Percentiles rank a stretch among this genome's conserved stretches.
Evolutionary conservation across 1,284 basidiomycete species (phyloP).

Genomic region (Trichosporon faecale): DNA sequence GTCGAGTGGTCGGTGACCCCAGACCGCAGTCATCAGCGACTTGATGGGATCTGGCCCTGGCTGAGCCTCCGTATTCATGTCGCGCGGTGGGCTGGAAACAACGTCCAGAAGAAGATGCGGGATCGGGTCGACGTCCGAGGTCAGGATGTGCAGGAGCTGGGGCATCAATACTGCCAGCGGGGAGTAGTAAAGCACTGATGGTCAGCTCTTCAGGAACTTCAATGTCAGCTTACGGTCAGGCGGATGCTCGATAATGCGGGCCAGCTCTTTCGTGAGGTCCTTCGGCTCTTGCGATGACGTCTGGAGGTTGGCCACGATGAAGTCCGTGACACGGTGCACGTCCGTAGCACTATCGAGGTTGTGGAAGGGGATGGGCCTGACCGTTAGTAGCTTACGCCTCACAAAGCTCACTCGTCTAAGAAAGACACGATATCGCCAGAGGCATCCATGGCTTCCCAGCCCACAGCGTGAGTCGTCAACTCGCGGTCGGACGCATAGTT

Average conservation of each 20-base stretch:
- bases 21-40: conserved; percentile 19
- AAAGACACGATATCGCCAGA: conserved; percentile 30
- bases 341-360: conserved; percentile 41
- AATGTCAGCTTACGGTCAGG: conserved; percentile 26
- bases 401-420: conserved; percentile 38
- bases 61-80: neutral
- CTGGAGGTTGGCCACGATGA: conserved; percentile 35
- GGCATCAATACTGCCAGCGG: conserved; percentile 29
- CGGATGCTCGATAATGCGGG: conserved; percentile 23
- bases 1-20: conserved; percentile 22
- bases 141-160: conserved; percentile 25
- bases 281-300: conserved; percentile 11
- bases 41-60: neutral
- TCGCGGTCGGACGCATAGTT: conserved; percentile 17
- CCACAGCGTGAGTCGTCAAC: conserved; percentile 28
- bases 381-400: neutral
- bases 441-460: conserved; percentile 26
- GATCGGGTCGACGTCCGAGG: conserved; percentile 7
- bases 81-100: neutral
- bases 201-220: conserved; percentile 7
- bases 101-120: neutral
- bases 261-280: conserved; percentile 20
- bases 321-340: conserved; percentile 30
- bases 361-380: conserved; percentile 33
- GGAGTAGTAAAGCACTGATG: conserved; percentile 26